A percentile compares a stretch with the other conserved stretches of the same genome.
These are phyloP conservation scores for Luffa acutangula DNA, from an alignment of 306 rosid species.

Conservation along the genomic window DNA sequence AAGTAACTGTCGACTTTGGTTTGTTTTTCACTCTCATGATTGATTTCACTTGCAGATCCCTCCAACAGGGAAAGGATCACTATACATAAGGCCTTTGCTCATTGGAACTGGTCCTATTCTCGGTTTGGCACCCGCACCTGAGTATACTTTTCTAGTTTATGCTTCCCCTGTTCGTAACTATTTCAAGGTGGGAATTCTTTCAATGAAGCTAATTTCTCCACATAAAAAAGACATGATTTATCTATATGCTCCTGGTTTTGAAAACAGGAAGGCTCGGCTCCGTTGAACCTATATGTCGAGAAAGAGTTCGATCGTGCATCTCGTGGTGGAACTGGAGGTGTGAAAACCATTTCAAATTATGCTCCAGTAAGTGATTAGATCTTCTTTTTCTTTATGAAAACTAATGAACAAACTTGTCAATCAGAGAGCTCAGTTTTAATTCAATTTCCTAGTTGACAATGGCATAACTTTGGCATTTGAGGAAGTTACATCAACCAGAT, in stretches of 20 bases:
- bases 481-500: neutral
- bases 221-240: neutral
- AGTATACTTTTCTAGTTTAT: constrained; percentile 59
- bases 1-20: neutral
- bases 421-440: neutral
- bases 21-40: neutral
- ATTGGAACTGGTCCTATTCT: constrained; percentile 73
- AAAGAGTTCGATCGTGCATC: constrained; percentile 78
- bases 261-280: constrained; percentile 68
- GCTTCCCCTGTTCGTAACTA: constrained; percentile 93
- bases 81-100: constrained; percentile 77
- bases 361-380: constrained; percentile 45
- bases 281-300: constrained; percentile 67
- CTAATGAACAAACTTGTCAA: neutral
- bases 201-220: neutral
- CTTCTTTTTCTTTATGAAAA: neutral
- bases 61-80: constrained; percentile 68
- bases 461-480: neutral
- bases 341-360: constrained; percentile 76
- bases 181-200: constrained; percentile 41
- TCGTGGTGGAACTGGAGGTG: constrained; percentile 64
- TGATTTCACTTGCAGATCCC: constrained; percentile 48
- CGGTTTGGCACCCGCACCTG: constrained; percentile 75
- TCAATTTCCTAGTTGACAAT: neutral
- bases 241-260: neutral